A percentile compares a stretch with the other conserved stretches of the same genome.
These are phyloP conservation scores for Pseudocercospora eumusae DNA, from an alignment of 2,329 filamentous ascomycete species.

Conservation along the genomic window DNA sequence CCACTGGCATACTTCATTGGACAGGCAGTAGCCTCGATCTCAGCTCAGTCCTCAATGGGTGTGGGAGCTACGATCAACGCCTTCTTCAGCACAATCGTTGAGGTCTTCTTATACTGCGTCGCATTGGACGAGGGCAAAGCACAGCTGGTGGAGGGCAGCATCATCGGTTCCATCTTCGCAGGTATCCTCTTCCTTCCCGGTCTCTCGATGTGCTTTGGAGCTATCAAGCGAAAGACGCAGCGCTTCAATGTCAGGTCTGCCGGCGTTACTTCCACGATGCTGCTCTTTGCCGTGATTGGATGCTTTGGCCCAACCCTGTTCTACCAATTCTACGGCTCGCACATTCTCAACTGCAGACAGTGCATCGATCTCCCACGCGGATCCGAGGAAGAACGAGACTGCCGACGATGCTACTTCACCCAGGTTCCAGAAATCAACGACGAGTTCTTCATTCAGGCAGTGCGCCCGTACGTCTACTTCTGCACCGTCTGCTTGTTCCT, in stretches of 20 bases:
- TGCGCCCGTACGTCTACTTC: conserved; percentile 90
- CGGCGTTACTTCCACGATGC: conserved; percentile 95
- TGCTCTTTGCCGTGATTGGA: conserved; percentile 92
- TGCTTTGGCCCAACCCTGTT: conserved; percentile 95
- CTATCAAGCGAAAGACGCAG: conserved; percentile 96
- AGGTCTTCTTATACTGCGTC: conserved; percentile 96
- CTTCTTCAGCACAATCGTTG: conserved; percentile 95
- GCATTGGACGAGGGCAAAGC: conserved; percentile 90
- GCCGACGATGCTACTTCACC: conserved; percentile 89
- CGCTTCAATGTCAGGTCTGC: conserved; percentile 96
- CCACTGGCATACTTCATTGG: conserved; percentile 98
- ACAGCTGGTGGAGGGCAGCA: conserved; percentile 90
- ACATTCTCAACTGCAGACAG: conserved; percentile 81
- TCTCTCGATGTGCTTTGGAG: conserved; percentile 97
- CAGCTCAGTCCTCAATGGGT: conserved; percentile 97
- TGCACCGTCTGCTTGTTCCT: conserved; percentile 83
- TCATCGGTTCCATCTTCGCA: conserved; percentile 96
- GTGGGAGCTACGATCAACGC: conserved; percentile 95
- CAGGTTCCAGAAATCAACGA: conserved; percentile 82
- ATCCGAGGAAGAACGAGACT: conserved; percentile 63
- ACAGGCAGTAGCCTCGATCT: conserved; percentile 96
- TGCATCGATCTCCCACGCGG: conserved; percentile 53
- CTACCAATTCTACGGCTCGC: conserved; percentile 97
- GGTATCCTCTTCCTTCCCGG: conserved; percentile 93
- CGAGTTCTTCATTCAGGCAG: conserved; percentile 84